Evolutionary conservation across 176 grass and related monocot species (phyloP).

Genomic region (Carex cristatella): DNA sequence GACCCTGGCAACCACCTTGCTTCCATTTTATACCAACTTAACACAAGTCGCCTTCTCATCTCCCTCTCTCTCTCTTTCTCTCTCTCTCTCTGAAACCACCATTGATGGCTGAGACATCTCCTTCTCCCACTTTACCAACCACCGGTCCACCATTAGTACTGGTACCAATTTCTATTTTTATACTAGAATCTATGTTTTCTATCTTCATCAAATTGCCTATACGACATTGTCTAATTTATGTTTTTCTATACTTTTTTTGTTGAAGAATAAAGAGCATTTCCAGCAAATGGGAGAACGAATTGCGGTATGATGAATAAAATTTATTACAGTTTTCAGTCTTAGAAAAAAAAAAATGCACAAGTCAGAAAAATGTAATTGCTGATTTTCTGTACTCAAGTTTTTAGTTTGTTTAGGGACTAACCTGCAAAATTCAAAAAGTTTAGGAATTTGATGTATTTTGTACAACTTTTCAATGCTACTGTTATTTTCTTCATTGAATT

Average conservation of each 20-base stretch:
- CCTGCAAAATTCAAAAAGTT: background rate
- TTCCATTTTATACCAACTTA: conserved; percentile 28
- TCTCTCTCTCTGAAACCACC: conserved; percentile 13
- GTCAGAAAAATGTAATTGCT: background rate
- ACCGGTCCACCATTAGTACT: background rate
- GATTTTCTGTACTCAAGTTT: no score
- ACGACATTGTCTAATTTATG: background rate
- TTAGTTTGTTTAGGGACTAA: background rate
- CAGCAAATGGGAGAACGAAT: conserved; percentile 23
- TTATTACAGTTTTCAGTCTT: background rate
- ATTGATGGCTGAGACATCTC: conserved; percentile 34
- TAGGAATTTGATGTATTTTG: background rate
- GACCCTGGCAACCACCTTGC: conserved; percentile 30
- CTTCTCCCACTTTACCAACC: conserved; percentile 2
- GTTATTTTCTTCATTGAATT: conserved; percentile 1
- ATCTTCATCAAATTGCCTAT: background rate
- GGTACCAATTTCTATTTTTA: conserved; percentile 23
- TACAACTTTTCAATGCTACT: background rate
- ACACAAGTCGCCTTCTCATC: background rate
- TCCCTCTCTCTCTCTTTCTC: conserved; percentile 26
- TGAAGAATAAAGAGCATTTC: conserved; percentile 23
- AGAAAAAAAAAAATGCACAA: background rate
- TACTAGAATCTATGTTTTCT: background rate
- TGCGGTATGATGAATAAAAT: conserved; percentile 9
- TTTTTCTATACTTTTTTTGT: background rate